phyloP scores from a whole-genome alignment of 352 stramenopile species.

The Phytophthora meadii region DNA sequence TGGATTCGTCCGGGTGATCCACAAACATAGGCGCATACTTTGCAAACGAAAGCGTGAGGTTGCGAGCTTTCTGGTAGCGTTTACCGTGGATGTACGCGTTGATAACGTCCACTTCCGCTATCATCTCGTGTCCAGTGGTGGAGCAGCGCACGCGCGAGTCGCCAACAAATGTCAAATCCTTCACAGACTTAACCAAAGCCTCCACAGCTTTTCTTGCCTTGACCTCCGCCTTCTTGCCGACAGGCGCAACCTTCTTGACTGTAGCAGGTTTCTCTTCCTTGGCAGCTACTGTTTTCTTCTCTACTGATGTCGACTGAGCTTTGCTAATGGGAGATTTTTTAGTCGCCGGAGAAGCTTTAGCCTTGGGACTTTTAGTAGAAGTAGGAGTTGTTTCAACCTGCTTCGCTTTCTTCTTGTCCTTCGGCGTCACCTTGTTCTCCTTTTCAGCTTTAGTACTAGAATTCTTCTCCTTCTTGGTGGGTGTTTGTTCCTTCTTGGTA shows the following conservation, averaged over 20 bases:
- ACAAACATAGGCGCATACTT: slow-evolving; percentile 73
- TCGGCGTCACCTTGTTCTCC: slow-evolving; percentile 8
- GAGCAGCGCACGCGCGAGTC: slow-evolving; percentile 64
- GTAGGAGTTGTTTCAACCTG: slow-evolving; percentile 9
- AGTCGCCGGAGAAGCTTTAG: slow-evolving; percentile 9
- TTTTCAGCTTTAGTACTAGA: neutral
- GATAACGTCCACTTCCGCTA: slow-evolving; percentile 61
- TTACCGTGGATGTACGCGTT: slow-evolving; percentile 62
- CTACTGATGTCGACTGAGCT: slow-evolving; percentile 10
- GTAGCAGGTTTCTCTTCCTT: slow-evolving; percentile 6
- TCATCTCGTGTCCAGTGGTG: slow-evolving; percentile 75
- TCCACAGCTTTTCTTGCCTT: slow-evolving; percentile 41
- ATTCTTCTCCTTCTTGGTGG: slow-evolving; percentile 16
- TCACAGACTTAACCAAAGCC: slow-evolving; percentile 45
- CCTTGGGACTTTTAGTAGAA: slow-evolving; percentile 17
- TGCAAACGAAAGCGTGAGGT: slow-evolving; percentile 55
- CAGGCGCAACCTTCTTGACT: slow-evolving; percentile 17
- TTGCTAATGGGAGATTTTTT: slow-evolving; percentile 25
- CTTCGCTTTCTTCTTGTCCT: slow-evolving; percentile 28
- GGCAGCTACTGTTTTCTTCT: slow-evolving; percentile 7
- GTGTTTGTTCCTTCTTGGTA: slow-evolving; percentile 18
- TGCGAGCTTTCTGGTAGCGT: slow-evolving; percentile 57
- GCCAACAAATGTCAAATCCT: slow-evolving; percentile 53
- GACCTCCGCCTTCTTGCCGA: slow-evolving; percentile 31
- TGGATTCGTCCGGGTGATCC: slow-evolving; percentile 61